A percentile compares a stretch with the other conserved stretches of the same genome.
These are phyloP conservation scores for Westerdykella aurantiaca DNA, from an alignment of 2,329 filamentous ascomycete species.

Conservation along the genomic window DNA sequence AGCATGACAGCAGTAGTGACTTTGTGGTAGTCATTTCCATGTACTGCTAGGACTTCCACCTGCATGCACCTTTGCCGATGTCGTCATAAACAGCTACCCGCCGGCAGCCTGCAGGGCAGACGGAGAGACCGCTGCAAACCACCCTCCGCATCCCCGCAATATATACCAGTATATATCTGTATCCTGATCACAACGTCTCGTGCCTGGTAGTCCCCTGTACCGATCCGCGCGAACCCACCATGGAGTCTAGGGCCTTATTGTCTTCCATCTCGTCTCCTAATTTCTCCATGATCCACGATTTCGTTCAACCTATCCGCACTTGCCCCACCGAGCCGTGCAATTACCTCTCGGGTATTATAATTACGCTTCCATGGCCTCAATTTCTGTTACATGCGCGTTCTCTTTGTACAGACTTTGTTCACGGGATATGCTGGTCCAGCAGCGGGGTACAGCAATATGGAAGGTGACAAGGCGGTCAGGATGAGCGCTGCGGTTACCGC, in stretches of 20 bases:
- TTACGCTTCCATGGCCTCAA: neutral
- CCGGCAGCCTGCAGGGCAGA: no score
- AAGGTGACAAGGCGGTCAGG: slow-evolving; percentile 9
- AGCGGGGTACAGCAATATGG: slow-evolving; percentile 27
- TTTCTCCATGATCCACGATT: neutral
- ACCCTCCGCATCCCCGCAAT: slow-evolving; percentile 11
- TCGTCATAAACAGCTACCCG: no score
- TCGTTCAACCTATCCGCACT: neutral
- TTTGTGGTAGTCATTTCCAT: no score
- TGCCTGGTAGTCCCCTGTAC: slow-evolving; percentile 15
- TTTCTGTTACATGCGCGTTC: neutral
- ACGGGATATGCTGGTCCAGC: slow-evolving; percentile 12
- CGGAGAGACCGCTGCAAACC: neutral
- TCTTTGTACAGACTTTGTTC: neutral
- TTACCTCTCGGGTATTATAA: neutral
- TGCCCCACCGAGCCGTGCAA: neutral
- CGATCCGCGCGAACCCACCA: slow-evolving; percentile 10
- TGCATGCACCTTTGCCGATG: no score
- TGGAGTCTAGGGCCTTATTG: neutral
- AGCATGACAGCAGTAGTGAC: no score
- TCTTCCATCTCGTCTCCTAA: neutral
- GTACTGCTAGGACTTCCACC: no score
- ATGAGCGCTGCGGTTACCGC: slow-evolving; percentile 2
- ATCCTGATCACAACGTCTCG: slow-evolving; percentile 8
- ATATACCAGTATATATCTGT: no score